Percentiles rank a stretch among this genome's conserved stretches.
phyloP scores from a whole-genome alignment of 148 eudicot genomes.

The Oxyria digyna region DNA sequence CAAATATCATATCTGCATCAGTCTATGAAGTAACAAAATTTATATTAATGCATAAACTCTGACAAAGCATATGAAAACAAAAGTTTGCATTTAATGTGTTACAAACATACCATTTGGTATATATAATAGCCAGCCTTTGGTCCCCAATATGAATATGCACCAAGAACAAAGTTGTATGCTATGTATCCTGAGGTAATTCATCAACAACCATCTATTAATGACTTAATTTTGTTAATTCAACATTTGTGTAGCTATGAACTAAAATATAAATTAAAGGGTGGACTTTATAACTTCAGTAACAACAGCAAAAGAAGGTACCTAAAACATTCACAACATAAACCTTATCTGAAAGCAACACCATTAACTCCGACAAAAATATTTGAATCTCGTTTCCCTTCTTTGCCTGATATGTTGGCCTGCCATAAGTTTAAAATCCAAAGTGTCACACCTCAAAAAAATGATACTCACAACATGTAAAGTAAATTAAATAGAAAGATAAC shows the following conservation, averaged over 20 bases:
- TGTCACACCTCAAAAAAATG: neutral
- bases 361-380: slow-evolving; percentile 49
- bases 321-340: slow-evolving; percentile 63
- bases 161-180: slow-evolving; percentile 74
- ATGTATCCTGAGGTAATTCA: slow-evolving; percentile 40
- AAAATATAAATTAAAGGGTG: neutral
- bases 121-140: slow-evolving; percentile 90
- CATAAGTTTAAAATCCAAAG: neutral
- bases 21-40: neutral
- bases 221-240: neutral
- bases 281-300: neutral
- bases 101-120: slow-evolving; percentile 61
- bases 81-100: neutral
- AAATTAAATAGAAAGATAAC: neutral
- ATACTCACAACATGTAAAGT: neutral
- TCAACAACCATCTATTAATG: neutral
- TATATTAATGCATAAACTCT: neutral
- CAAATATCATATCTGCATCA: slow-evolving; percentile 71
- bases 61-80: neutral
- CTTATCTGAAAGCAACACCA: slow-evolving; percentile 42
- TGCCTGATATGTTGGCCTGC: slow-evolving; percentile 24
- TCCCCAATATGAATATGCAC: slow-evolving; percentile 97
- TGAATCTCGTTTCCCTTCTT: slow-evolving; percentile 19
- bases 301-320: slow-evolving; percentile 27
- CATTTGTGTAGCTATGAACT: neutral